phyloP scores from a whole-genome alignment of 2,329 filamentous ascomycete genomes.

The Ramichloridium luteum region DNA sequence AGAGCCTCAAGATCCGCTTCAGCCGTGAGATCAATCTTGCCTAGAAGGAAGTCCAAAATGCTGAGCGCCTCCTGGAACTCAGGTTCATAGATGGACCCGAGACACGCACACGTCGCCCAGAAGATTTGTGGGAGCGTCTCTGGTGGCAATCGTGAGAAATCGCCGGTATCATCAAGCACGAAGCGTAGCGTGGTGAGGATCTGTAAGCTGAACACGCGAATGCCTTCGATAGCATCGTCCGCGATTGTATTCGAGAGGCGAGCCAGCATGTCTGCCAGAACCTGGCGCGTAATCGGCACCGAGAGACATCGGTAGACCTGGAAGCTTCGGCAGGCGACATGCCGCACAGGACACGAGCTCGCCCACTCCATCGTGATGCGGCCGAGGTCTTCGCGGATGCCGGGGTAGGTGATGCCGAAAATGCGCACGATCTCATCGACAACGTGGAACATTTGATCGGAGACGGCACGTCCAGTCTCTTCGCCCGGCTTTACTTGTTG shows the following conservation, averaged over 20 bases:
- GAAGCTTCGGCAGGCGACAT: constrained; percentile 91
- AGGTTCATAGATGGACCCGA: constrained; percentile 91
- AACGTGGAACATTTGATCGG: constrained; percentile 74
- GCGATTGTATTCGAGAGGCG: constrained; percentile 93
- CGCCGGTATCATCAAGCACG: constrained; percentile 65
- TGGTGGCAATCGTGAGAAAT: constrained; percentile 45
- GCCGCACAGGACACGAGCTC: constrained; percentile 87
- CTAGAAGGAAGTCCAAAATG: constrained; percentile 79
- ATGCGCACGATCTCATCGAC: constrained; percentile 72
- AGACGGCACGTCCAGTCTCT: constrained; percentile 64
- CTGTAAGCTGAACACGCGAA: constrained; percentile 95
- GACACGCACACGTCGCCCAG: constrained; percentile 92
- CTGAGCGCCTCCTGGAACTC: constrained; percentile 86
- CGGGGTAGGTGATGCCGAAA: constrained; percentile 72
- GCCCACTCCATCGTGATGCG: constrained; percentile 88
- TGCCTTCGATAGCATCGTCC: constrained; percentile 75
- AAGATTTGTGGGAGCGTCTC: constrained; percentile 84
- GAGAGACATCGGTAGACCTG: constrained; percentile 93
- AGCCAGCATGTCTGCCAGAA: constrained; percentile 94
- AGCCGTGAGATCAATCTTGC: constrained; percentile 69
- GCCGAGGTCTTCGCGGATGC: constrained; percentile 83
- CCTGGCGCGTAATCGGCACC: constrained; percentile 77
- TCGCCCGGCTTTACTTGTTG: constrained; percentile 57
- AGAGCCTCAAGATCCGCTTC: constrained; percentile 57
- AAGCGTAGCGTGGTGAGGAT: constrained; percentile 89